Percentiles rank a stretch among this genome's conserved stretches.
Evolutionary conservation across 169 alveolate genomes (phyloP).

Genomic region (Plasmodium inui): DNA sequence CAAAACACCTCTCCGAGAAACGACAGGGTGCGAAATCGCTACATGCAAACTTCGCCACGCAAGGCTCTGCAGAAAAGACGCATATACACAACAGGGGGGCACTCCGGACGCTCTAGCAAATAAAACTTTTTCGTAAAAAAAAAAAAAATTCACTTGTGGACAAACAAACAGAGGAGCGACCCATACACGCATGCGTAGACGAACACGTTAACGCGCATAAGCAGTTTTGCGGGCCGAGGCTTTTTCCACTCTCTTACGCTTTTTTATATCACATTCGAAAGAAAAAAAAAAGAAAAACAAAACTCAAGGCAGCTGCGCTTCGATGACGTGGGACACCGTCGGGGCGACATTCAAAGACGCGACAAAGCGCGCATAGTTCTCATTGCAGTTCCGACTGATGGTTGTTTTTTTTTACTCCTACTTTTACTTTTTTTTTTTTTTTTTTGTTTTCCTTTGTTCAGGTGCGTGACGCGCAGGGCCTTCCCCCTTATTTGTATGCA

Average conservation of each 20-base stretch:
- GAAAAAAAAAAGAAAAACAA: not conserved
- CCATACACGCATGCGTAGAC: not conserved
- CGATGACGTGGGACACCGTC: not conserved
- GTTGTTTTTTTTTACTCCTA: not conserved
- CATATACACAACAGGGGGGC: not conserved
- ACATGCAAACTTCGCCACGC: not conserved
- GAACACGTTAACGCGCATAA: not conserved
- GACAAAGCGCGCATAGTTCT: not conserved
- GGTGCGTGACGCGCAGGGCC: not conserved
- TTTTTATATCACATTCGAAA: not conserved
- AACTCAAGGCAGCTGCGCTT: not conserved
- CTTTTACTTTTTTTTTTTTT: no score
- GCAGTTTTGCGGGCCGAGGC: not conserved
- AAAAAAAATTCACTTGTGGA: not conserved
- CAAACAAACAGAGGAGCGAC: not conserved
- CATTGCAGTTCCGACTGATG: not conserved
- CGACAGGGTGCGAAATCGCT: not conserved
- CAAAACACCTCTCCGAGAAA: not conserved
- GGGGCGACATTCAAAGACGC: not conserved
- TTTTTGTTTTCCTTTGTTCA: not conserved
- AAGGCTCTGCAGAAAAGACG: not conserved
- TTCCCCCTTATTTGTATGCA: not conserved
- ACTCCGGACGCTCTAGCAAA: not conserved
- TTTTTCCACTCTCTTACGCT: slow-evolving; percentile 4
- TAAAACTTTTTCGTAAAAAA: not conserved